phyloP scores from a whole-genome alignment of 2,329 filamentous ascomycete genomes.

The Nannizziopsis arthrosporioides region DNA sequence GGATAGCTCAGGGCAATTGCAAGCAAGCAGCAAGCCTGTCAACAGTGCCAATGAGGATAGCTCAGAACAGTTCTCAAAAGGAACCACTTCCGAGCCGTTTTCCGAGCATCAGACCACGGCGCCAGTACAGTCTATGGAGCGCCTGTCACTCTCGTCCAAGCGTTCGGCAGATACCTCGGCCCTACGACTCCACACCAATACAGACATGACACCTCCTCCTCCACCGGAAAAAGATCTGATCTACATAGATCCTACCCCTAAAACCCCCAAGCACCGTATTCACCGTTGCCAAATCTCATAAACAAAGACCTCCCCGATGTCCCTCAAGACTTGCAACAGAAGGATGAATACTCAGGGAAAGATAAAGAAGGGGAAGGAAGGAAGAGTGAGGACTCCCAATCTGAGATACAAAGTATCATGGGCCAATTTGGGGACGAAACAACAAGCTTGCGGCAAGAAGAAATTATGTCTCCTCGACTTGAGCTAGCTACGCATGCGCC shows the following conservation, averaged over 20 bases:
- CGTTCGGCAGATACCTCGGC: constrained; percentile 1
- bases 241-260: constrained; percentile 41
- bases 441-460: constrained; percentile 57
- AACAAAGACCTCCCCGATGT: constrained; percentile 32
- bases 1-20: not conserved
- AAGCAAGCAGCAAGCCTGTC: not conserved
- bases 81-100: not conserved
- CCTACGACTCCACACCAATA: constrained; percentile 7
- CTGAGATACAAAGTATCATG: constrained; percentile 96
- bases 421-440: constrained; percentile 76
- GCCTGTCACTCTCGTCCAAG: constrained; percentile 9
- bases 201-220: constrained; percentile 30
- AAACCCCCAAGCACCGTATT: constrained; percentile 32
- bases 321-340: constrained; percentile 21
- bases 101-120: not conserved
- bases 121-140: constrained; percentile 2
- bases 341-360: constrained; percentile 8
- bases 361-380: constrained; percentile 48
- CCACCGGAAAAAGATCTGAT: constrained; percentile 42
- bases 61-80: not conserved
- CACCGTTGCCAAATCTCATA: constrained; percentile 27
- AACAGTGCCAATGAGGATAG: not conserved
- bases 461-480: constrained; percentile 83
- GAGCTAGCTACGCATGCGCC: constrained; percentile 67
- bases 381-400: constrained; percentile 56